A percentile compares a stretch with the other conserved stretches of the same genome.
Conservation (phyloP, 2,329 filamentous ascomycete genomes). For the Septoria linicola region DNA sequence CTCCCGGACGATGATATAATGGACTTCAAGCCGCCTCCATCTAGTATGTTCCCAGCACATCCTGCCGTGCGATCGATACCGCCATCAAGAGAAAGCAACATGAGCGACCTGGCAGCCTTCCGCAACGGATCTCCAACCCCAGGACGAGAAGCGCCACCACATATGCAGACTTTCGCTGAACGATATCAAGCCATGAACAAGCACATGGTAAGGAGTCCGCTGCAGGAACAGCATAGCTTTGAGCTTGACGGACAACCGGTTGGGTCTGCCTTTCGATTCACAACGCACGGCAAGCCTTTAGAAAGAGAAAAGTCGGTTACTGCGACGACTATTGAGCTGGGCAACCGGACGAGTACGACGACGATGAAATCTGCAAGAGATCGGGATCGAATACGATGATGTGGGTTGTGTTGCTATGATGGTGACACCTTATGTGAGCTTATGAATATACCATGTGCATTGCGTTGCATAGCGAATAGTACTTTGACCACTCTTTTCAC, state of each 20-base stretch:
- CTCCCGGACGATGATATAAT: constrained; percentile 33
- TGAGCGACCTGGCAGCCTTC: constrained; percentile 6
- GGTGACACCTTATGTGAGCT: not conserved
- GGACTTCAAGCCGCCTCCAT: constrained; percentile 25
- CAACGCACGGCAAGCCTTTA: not conserved
- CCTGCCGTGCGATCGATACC: constrained; percentile 15
- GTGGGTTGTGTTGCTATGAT: not conserved
- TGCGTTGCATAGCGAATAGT: not conserved
- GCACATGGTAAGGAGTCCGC: too few relatives aligned
- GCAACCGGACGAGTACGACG: constrained; percentile 1
- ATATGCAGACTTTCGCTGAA: constrained; percentile 15
- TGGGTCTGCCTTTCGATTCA: constrained; percentile 13
- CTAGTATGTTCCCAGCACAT: constrained; percentile 6
- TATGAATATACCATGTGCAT: not conserved
- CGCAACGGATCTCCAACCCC: constrained; percentile 2
- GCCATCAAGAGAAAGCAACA: not conserved
- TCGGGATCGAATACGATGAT: constrained; percentile 8
- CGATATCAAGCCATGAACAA: constrained; percentile 18
- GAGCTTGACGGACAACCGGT: constrained; percentile 20
- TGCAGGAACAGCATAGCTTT: not conserved
- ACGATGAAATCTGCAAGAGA: constrained; percentile 1
- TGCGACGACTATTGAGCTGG: constrained; percentile 2
- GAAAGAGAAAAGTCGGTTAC: not conserved
- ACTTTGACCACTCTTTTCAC: too few relatives aligned
- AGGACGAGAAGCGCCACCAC: constrained; percentile 9